phyloP scores from a whole-genome alignment of 306 rosid species.

The Rosa persica region DNA sequence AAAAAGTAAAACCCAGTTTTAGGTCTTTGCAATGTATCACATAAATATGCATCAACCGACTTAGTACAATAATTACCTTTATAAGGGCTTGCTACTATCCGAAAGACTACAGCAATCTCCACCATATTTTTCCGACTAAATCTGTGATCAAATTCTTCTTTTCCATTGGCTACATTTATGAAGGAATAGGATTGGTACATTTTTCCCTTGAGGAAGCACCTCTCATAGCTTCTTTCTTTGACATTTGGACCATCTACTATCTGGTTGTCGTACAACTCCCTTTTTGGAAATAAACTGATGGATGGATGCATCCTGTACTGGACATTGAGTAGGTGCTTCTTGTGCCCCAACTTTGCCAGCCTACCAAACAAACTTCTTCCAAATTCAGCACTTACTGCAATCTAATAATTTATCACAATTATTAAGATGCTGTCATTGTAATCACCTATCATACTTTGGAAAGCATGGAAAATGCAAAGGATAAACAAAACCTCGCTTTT shows the following conservation, averaged over 20 bases:
- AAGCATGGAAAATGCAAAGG: neutral
- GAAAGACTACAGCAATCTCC: constrained; percentile 43
- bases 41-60: neutral
- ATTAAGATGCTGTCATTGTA: neutral
- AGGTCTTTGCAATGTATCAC: neutral
- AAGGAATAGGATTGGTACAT: constrained; percentile 40
- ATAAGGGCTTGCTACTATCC: constrained; percentile 46
- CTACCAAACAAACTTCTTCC: constrained; percentile 53
- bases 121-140: constrained; percentile 36
- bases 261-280: constrained; percentile 24
- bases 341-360: constrained; percentile 28
- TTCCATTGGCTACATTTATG: constrained; percentile 36
- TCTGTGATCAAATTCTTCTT: constrained; percentile 25
- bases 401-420: constrained; percentile 15
- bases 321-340: constrained; percentile 36
- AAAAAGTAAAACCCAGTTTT: neutral
- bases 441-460: neutral
- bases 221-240: constrained; percentile 2
- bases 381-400: constrained; percentile 28
- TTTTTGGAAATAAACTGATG: constrained; percentile 41
- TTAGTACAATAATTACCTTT: constrained; percentile 31
- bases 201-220: constrained; percentile 21
- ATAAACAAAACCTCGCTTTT: constrained; percentile 51
- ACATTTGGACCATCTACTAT: constrained; percentile 30
- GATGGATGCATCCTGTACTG: constrained; percentile 48